Evolutionary conservation across 805 yeast species (phyloP).

Genomic region (Kuraishia cidri): DNA sequence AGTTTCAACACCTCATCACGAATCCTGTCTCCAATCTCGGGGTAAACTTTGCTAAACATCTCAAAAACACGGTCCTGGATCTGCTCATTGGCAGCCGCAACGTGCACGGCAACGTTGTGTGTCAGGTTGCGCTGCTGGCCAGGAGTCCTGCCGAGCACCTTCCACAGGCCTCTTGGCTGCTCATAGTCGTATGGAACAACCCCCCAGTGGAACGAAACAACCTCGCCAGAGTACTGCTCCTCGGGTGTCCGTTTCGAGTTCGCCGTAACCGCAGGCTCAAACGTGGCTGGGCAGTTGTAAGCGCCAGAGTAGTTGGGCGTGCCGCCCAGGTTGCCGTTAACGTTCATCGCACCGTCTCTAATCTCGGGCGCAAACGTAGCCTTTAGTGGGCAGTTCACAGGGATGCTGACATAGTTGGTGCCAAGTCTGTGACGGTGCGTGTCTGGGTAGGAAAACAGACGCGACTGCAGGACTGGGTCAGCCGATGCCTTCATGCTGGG

Average conservation of each 20-base stretch:
- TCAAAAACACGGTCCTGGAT: slow-evolving; percentile 76
- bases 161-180: slow-evolving; percentile 74
- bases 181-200: slow-evolving; percentile 59
- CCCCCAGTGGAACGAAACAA: slow-evolving; percentile 78
- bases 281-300: slow-evolving; percentile 37
- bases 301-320: slow-evolving; percentile 70
- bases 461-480: slow-evolving; percentile 77
- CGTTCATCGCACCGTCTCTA: slow-evolving; percentile 76
- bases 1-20: slow-evolving; percentile 51
- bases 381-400: slow-evolving; percentile 80
- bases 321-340: slow-evolving; percentile 64
- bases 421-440: slow-evolving; percentile 81
- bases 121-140: slow-evolving; percentile 82
- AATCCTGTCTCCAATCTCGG: slow-evolving; percentile 58
- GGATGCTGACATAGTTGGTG: slow-evolving; percentile 71
- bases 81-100: slow-evolving; percentile 53
- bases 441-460: slow-evolving; percentile 78
- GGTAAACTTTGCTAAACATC: slow-evolving; percentile 66
- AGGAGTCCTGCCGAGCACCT: slow-evolving; percentile 65
- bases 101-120: slow-evolving; percentile 78
- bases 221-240: slow-evolving; percentile 22
- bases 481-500: slow-evolving; percentile 79
- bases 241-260: slow-evolving; percentile 12
- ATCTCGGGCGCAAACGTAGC: slow-evolving; percentile 57
- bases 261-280: slow-evolving; percentile 26